Evolutionary conservation across 2,329 filamentous ascomycete genomes (phyloP).

Genomic region (Thelonectria blattea): DNA sequence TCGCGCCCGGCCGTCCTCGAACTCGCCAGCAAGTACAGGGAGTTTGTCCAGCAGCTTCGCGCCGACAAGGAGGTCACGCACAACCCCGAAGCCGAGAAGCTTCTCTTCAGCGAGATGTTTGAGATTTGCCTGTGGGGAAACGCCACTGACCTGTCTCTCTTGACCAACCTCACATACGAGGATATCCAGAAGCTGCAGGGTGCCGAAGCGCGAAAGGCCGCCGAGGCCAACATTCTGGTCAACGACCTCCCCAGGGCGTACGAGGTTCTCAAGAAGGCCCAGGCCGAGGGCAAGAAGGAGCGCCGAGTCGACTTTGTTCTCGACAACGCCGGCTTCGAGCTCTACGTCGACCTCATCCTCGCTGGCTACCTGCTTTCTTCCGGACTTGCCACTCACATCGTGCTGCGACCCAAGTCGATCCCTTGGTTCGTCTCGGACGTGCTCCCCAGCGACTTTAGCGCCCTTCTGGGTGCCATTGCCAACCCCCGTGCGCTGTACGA

Average conservation of each 20-base stretch:
- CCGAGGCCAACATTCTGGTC: constrained; percentile 89
- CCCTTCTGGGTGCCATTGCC: constrained; percentile 81
- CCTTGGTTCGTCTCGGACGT: constrained; percentile 99
- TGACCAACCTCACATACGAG: constrained; percentile 90
- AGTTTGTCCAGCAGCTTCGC: constrained; percentile 72
- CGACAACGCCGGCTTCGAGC: constrained; percentile 96
- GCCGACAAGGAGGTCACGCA: constrained; percentile 56
- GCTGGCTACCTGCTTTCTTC: constrained; percentile 87
- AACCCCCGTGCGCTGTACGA: constrained; percentile 81
- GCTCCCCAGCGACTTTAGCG: constrained; percentile 80
- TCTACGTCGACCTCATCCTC: constrained; percentile 92
- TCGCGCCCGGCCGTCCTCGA: constrained; percentile 87
- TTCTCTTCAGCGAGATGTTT: constrained; percentile 90
- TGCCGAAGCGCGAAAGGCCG: constrained; percentile 80
- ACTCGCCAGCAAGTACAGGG: constrained; percentile 77
- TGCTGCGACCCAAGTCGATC: constrained; percentile 92
- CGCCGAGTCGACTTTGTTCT: constrained; percentile 91
- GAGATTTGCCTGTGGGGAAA: constrained; percentile 98
- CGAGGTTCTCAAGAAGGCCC: constrained; percentile 67
- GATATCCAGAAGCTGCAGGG: constrained; percentile 98
- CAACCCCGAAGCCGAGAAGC: constrained; percentile 72
- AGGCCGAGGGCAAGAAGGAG: constrained; percentile 67
- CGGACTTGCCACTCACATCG: constrained; percentile 82
- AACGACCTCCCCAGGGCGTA: constrained; percentile 84
- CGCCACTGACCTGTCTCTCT: constrained; percentile 88